Percentiles rank a stretch among this genome's conserved stretches.
Evolutionary conservation across 768 basidiomycete species (phyloP).

Genomic region (Hericium alpestre): DNA sequence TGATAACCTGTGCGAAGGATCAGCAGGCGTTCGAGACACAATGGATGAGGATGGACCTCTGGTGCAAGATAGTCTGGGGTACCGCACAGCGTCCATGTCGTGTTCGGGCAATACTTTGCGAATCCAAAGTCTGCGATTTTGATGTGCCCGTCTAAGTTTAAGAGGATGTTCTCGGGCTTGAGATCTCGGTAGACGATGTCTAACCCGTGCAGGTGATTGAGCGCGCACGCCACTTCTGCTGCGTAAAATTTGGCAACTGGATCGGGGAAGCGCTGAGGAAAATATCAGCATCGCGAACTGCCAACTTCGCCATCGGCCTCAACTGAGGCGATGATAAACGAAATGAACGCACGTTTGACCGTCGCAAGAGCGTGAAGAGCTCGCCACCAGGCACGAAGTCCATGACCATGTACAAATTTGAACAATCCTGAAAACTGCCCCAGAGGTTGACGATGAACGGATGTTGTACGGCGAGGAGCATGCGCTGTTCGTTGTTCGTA

Average conservation of each 20-base stretch:
- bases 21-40: not conserved
- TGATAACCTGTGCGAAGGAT: conserved; percentile 45
- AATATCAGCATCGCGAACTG: not conserved
- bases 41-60: conserved; percentile 40
- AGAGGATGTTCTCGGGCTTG: conserved; percentile 93
- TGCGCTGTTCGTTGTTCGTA: conserved; percentile 87
- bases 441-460: conserved; percentile 94
- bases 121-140: conserved; percentile 97
- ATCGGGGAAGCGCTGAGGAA: conserved; percentile 75
- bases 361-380: conserved; percentile 83
- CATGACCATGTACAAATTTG: conserved; percentile 97
- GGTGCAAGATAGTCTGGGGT: conserved; percentile 97
- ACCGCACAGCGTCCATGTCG: conserved; percentile 93
- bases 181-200: conserved; percentile 96
- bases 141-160: conserved; percentile 91
- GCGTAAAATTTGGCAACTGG: conserved; percentile 98
- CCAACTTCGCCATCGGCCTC: not conserved
- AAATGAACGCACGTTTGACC: conserved; percentile 67
- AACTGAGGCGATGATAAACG: conserved; percentile 16
- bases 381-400: conserved; percentile 96
- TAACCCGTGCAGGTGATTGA: conserved; percentile 77
- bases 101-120: conserved; percentile 77
- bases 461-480: conserved; percentile 78
- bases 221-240: conserved; percentile 86
- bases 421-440: conserved; percentile 86